Base-by-base conservation (phyloP, 768 basidiomycete species). In the Obba rivulosa region DNA sequence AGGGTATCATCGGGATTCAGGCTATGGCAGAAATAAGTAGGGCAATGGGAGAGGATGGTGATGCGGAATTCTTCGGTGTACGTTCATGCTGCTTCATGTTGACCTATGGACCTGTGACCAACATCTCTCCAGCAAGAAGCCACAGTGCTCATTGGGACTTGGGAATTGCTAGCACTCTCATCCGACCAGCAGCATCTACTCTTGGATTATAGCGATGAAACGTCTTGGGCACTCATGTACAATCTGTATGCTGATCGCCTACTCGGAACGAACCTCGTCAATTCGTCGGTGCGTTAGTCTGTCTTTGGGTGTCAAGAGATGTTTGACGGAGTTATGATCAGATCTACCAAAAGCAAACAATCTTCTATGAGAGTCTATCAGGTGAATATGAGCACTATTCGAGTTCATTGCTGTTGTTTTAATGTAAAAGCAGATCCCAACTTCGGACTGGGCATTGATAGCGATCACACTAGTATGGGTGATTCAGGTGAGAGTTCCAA, bases 1-100 rank as follows among this genome's bases (percentile, higher is more conserved):
- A 59, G 41, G 58, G 58, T 3, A 59, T 59, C 51, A 57, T 59
- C n/a, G 58, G 48, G 14, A 49, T 59, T 18, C 42, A 59, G 28
- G 53, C 58, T 3, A 59, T 59, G 58, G 47, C 55, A 1, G 49
- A 56, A 44, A 59, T 59, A 22, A 51, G 53, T 22, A 34, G 43
- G 2, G 55, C 49, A 1, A n/a, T 55, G 13, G 49, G 49, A 9
- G 20, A 51, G 24, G 38, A 38, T 17, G 24, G 43, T 17, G 55
- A 57, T 40, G 50, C 48, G 7, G 41, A 53, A 18, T 34, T 41
- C n/a, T 58, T 48, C 25, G 49, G 50, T 11, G 57, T 58, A 47
- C 31, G 57, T 41, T 34, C 25, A 17, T 8, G 0, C 34, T 23
- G 18, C 14, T 23, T 8, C n/a, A 10, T 17, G 16, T 21, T 17